Evolutionary conservation across 441 rosid species (phyloP).

Genomic region (Erodium moschatum): DNA sequence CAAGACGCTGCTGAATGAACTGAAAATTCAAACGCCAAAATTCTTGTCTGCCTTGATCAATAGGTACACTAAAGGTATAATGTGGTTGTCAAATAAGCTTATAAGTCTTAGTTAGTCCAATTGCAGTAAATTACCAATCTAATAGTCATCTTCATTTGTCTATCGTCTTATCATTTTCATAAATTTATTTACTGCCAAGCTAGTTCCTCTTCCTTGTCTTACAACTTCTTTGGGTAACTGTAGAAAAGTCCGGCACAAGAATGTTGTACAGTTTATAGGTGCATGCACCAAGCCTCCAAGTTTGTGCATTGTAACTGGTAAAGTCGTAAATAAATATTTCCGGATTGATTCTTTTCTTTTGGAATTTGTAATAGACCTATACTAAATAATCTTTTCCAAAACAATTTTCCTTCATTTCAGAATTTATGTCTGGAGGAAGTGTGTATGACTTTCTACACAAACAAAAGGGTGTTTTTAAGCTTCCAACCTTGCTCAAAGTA

Average conservation of each 20-base stretch:
- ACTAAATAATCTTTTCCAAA: neutral
- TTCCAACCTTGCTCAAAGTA: conserved; percentile 56
- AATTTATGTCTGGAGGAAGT: conserved; percentile 70
- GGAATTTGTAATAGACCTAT: neutral
- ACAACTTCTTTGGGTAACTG: conserved; percentile 17
- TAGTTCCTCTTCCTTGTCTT: conserved; percentile 16
- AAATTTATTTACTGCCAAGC: conserved; percentile 9
- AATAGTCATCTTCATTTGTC: neutral
- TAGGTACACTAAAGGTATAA: neutral
- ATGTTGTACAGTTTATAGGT: conserved; percentile 69
- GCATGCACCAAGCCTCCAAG: conserved; percentile 70
- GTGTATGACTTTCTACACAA: conserved; percentile 69
- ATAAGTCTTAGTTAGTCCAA: neutral
- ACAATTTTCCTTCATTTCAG: conserved; percentile 25
- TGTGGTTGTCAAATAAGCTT: neutral
- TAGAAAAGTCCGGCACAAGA: conserved; percentile 69
- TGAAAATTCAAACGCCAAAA: neutral
- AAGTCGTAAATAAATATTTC: conserved; percentile 13
- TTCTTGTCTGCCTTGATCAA: neutral
- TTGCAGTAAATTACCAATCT: neutral
- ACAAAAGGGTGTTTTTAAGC: conserved; percentile 58
- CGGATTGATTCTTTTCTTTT: conserved; percentile 3
- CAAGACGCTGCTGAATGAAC: neutral
- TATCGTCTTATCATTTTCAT: neutral
- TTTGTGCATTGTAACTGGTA: conserved; percentile 64